phyloP scores from a whole-genome alignment of 306 rosid genomes.

The Cucurbita moschata region DNA sequence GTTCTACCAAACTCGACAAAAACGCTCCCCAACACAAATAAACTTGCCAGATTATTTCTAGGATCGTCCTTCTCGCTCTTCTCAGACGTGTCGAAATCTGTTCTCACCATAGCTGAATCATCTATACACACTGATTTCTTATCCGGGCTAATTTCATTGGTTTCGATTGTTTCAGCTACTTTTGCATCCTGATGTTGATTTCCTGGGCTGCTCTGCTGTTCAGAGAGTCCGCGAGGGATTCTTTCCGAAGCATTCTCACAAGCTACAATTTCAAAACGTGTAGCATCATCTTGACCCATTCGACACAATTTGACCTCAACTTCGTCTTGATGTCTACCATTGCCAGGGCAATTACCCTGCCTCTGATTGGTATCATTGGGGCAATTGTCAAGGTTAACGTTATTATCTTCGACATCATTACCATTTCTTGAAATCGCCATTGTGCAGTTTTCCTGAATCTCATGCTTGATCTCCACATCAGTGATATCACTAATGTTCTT shows the following conservation, averaged over 20 bases:
- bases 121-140: conserved; percentile 11
- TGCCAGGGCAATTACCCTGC: not conserved
- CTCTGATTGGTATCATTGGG: not conserved
- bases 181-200: conserved; percentile 15
- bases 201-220: conserved; percentile 14
- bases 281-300: conserved; percentile 10
- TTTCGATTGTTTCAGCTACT: conserved; percentile 14
- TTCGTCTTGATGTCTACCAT: conserved; percentile 15
- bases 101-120: not conserved
- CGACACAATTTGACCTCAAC: not conserved
- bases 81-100: not conserved
- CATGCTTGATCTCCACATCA: conserved; percentile 14
- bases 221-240: conserved; percentile 13
- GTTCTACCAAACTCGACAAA: conserved; percentile 73
- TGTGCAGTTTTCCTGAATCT: conserved; percentile 2
- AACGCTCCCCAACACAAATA: conserved; percentile 46
- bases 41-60: conserved; percentile 13
- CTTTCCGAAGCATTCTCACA: conserved; percentile 9
- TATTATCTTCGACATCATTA: conserved; percentile 23
- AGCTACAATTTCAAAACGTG: conserved; percentile 1
- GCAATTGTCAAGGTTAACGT: conserved; percentile 3
- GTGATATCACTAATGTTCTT: conserved; percentile 14
- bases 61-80: conserved; percentile 14
- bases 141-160: conserved; percentile 11
- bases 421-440: conserved; percentile 1